Evolutionary conservation across 495 filamentous ascomycete genomes (phyloP), one percentile per base, ranked within the genome.

Genomic region (Copromyces sp.): DNA sequence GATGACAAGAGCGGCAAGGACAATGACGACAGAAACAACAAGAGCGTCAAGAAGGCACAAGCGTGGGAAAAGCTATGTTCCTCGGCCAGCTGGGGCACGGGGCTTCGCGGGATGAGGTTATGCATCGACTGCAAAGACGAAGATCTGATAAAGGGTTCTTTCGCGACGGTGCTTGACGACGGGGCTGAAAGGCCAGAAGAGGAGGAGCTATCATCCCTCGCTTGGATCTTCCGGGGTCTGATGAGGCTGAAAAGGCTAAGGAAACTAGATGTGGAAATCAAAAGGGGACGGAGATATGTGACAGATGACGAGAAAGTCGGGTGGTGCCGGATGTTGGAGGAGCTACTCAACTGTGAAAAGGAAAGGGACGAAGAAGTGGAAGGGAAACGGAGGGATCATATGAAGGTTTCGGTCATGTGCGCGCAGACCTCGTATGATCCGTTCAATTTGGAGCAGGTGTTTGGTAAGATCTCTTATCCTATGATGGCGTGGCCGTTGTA

Each of bases 11-110:
- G 45, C 47, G 20, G 2, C 9, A 59, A n/a, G n/a, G n/a, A n/a
- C n/a, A n/a, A n/a, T n/a, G n/a, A n/a, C n/a, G n/a, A n/a, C n/a
- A n/a, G n/a, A n/a, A n/a, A n/a, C n/a, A n/a, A 61, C 24, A 61
- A 61, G 24, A 12, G 45, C 47, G 20, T 0, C 9, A 59, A 29
- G 20, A 17, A 65, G 29, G 29, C 53, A 9, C 3, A 47, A 17
- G 76, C 76, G 37, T 83, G 82, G 81, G 44, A 69, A 59, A 75
- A 75, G 39, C 69, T 83, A 0, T 83, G 81, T 71, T 65, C 53
- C 53, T 6, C 53, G 29, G 75, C 65, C 24, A 47, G 71, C 1
- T 82, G 79, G 79, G 68, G 73, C 1, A 6, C 24, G 3, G 79
- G 79, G 3, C 69, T 82, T 8, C 65, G 73, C 6, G 79, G 79